Evolutionary conservation across 306 rosid species (phyloP), one percentile per base, ranked within the genome.

Genomic region (Cucurbita argyrosperma): DNA sequence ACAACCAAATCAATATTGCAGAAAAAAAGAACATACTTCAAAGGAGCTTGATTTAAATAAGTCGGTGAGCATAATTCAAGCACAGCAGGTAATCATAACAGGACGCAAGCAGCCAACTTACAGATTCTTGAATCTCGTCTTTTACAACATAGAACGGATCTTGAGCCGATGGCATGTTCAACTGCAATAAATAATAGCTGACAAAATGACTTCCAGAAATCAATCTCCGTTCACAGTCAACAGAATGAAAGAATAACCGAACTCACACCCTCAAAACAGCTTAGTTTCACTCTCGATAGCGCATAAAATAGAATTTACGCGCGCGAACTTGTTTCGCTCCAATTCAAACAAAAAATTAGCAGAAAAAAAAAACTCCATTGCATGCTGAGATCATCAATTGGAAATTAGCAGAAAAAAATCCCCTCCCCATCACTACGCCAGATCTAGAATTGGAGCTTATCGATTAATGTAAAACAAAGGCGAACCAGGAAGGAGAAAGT

Each of bases 111-210:
- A 74, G 69, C 43, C 73, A 71, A 81, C 91, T 89, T 82, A 95
- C 99, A 77, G 97, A 95, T 50, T 91, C 88, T 82, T 95, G 99
- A 87, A 95, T 91, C 87, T 95, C 99, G 66, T 87, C 93, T 77
- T 91, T 95, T 52, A 95, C 99, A 71, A 95, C 97, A 82, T 95
- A 95, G 79, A 95, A 95, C 10, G 99, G 99, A 84, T 95, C 99
- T 79, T 91, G 96, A 74, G 96, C 97, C 6, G 91, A 95, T 57
- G 97, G 96, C 99, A 91, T 95, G 76, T 63, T 84, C 72, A 53
- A 67, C 73, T 65, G 74, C 46, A 51, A 69, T 69, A 4, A 49
- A 21, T 2, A 3, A 23, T 23, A 68, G 49, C 8, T 7, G 26
- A 68, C 56, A 67, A 38, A 21, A 68, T 21, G 21, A 67, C 55